Percentiles rank a stretch among this genome's conserved stretches.
phyloP scores from a whole-genome alignment of 768 basidiomycete genomes.

The Rickenella mellea region DNA sequence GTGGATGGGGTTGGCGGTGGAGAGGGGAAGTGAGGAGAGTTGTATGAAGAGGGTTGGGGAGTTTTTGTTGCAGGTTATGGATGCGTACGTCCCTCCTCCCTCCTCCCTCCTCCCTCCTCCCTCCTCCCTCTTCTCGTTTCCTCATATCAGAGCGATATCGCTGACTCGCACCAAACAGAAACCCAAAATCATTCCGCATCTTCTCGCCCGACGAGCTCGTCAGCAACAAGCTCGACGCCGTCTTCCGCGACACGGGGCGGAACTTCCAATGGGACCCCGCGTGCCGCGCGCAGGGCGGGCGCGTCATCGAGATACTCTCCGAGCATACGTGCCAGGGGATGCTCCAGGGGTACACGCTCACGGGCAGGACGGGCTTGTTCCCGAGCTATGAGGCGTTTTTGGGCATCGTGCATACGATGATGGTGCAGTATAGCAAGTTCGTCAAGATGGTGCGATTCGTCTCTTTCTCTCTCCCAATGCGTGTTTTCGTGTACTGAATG shows the following conservation, averaged over 20 bases:
- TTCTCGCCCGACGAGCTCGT: constrained; percentile 87
- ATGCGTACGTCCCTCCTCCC: constrained; percentile 28
- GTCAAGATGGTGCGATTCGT: constrained; percentile 54
- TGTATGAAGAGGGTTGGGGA: constrained; percentile 68
- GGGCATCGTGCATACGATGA: constrained; percentile 84
- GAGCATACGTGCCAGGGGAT: constrained; percentile 87
- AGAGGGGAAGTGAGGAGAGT: constrained; percentile 52
- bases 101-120: not conserved
- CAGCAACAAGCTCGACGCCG: constrained; percentile 82
- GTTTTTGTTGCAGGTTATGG: constrained; percentile 47
- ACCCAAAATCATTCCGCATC: constrained; percentile 73
- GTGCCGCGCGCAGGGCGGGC: constrained; percentile 61
- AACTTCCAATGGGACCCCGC: constrained; percentile 83
- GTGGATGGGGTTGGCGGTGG: constrained; percentile 47
- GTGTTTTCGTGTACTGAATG: not conserved
- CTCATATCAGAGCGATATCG: not conserved
- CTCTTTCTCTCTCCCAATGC: not conserved
- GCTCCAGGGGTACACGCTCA: constrained; percentile 89
- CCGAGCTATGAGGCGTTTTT: constrained; percentile 90
- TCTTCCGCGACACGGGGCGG: constrained; percentile 56
- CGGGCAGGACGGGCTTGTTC: constrained; percentile 78
- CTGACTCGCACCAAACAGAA: constrained; percentile 29
- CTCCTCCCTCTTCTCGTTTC: not conserved
- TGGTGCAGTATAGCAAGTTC: constrained; percentile 86
- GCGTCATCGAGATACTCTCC: constrained; percentile 81